Evolutionary conservation across 768 basidiomycete genomes (phyloP).

Genomic region (Lactarius pseudohatsudake): DNA sequence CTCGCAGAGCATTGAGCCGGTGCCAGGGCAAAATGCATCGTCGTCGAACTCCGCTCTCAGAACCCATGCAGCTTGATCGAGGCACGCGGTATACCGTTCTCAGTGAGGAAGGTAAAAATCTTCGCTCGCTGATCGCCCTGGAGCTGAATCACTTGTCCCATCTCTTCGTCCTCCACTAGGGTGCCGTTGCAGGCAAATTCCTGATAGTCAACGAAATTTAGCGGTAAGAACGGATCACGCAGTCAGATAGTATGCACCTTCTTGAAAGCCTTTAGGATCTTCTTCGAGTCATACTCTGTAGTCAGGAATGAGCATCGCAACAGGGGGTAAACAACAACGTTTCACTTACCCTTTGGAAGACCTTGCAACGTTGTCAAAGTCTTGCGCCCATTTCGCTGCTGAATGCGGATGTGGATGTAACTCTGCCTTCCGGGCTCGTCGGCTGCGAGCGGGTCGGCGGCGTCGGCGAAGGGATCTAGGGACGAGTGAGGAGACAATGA

Average conservation of each 20-base stretch:
- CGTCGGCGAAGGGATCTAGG: conserved; percentile 94
- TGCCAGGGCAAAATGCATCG: conserved; percentile 13
- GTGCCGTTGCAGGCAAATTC: conserved; percentile 99
- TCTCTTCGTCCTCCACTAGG: conserved; percentile 91
- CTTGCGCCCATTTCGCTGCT: conserved; percentile 99
- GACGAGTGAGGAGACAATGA: conserved; percentile 31
- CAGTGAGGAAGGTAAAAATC: conserved; percentile 83
- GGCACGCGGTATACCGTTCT: conserved; percentile 73
- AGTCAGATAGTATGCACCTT: conserved; percentile 54
- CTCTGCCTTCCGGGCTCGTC: conserved; percentile 77
- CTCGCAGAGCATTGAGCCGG: conserved; percentile 16
- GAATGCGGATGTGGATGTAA: conserved; percentile 95
- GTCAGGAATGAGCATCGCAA: conserved; percentile 23
- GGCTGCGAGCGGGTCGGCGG: conserved; percentile 77
- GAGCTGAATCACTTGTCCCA: conserved; percentile 96
- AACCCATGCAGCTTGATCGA: conserved; percentile 90
- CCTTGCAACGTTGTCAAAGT: conserved; percentile 97
- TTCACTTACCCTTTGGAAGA: conserved; percentile 73
- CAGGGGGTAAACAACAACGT: conserved; percentile 15
- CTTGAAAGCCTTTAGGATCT: conserved; percentile 98
- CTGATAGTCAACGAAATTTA: conserved; percentile 41
- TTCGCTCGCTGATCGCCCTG: conserved; percentile 96
- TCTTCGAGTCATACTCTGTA: conserved; percentile 94
- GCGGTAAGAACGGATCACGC: background rate
- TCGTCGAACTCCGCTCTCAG: conserved; percentile 41